Percentiles rank a stretch among this genome's conserved stretches.
Evolutionary conservation across 352 stramenopile genomes (phyloP).

Genomic region (Globisporangium okanoganense): DNA sequence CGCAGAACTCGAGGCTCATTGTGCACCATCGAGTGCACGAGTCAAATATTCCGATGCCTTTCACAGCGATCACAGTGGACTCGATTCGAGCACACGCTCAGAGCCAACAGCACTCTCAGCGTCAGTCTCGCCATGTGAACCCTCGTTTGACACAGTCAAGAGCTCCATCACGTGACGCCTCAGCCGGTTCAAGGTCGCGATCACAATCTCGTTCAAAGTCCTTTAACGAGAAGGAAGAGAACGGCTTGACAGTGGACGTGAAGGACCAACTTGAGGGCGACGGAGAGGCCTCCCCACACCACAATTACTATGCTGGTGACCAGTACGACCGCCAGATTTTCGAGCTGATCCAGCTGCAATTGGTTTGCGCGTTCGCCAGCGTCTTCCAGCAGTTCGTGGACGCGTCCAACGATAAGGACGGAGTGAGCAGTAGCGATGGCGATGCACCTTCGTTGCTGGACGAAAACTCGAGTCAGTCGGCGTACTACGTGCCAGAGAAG

Average conservation of each 20-base stretch:
- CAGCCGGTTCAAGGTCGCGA: neutral
- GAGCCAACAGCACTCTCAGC: conserved; percentile 6
- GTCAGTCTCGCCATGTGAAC: neutral
- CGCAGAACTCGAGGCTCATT: conserved; percentile 55
- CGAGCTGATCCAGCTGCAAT: conserved; percentile 44
- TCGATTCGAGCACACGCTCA: conserved; percentile 7
- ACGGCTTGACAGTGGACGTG: neutral
- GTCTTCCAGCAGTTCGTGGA: conserved; percentile 75
- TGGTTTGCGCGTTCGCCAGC: conserved; percentile 57
- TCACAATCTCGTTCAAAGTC: conserved; percentile 5
- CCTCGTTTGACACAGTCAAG: neutral
- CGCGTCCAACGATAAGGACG: conserved; percentile 48
- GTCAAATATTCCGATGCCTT: neutral
- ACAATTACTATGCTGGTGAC: conserved; percentile 18
- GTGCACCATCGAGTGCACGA: conserved; percentile 35
- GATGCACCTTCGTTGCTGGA: conserved; percentile 11
- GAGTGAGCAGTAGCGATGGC: conserved; percentile 17
- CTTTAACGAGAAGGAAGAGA: neutral
- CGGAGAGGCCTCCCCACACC: neutral
- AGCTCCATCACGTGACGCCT: neutral
- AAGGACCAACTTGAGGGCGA: conserved; percentile 11
- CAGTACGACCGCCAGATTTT: conserved; percentile 77
- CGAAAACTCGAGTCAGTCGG: conserved; percentile 18
- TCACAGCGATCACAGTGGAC: neutral
- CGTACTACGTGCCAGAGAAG: conserved; percentile 67